phyloP scores from a whole-genome alignment of 768 basidiomycete genomes.

The Termitomyces eurrhizus region DNA sequence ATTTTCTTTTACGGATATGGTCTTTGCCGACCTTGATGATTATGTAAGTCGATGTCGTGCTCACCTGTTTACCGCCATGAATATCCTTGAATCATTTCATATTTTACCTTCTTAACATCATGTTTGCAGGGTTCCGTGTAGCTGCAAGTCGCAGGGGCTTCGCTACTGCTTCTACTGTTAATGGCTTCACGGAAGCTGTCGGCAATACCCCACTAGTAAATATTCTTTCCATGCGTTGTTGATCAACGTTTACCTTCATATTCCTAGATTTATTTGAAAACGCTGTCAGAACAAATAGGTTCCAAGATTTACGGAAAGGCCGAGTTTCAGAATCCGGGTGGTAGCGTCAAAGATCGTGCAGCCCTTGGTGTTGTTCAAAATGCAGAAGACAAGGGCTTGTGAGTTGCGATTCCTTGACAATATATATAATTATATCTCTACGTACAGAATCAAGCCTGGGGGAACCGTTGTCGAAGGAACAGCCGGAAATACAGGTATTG shows the following conservation, averaged over 20 bases:
- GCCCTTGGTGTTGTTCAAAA: conserved; percentile 84
- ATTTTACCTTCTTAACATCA: conserved; percentile 20
- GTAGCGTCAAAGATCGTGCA: conserved; percentile 96
- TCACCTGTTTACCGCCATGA: conserved; percentile 20
- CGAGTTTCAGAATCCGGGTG: conserved; percentile 98
- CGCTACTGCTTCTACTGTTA: conserved; percentile 41
- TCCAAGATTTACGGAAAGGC: conserved; percentile 91
- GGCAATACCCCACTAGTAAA: conserved; percentile 92
- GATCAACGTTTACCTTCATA: conserved; percentile 1
- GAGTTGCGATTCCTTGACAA: conserved; percentile 25
- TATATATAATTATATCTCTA: background rate
- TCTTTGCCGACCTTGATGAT: conserved; percentile 10
- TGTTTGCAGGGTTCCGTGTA: conserved; percentile 29
- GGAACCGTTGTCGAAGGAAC: conserved; percentile 98
- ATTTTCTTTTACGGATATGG: too few relatives aligned
- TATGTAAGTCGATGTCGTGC: conserved; percentile 37
- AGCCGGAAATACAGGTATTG: conserved; percentile 97
- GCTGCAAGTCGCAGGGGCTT: conserved; percentile 29
- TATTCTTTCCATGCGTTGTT: background rate
- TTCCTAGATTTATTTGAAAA: conserved; percentile 74
- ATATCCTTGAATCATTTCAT: background rate
- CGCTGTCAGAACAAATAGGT: conserved; percentile 78
- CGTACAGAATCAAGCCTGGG: conserved; percentile 72
- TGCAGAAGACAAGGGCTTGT: conserved; percentile 84
- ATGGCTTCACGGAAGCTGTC: conserved; percentile 84